These are phyloP conservation scores for Fomitopsis palustris DNA, from an alignment of 1,284 basidiomycete genomes.

Conservation along the genomic window DNA sequence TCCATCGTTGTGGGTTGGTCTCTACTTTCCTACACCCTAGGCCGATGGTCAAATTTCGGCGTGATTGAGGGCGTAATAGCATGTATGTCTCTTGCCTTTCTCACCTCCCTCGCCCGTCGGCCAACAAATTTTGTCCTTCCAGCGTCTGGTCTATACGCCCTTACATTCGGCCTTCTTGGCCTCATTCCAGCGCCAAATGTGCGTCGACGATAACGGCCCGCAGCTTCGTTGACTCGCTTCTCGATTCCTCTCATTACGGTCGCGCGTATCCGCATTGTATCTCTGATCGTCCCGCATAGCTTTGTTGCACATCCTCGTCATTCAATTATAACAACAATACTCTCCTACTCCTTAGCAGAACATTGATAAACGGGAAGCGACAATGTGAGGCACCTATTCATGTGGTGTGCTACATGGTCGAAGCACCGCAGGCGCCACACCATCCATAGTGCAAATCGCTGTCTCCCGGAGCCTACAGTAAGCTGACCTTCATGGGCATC, in stretches of 20 bases:
- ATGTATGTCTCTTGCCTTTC: slow-evolving; percentile 37
- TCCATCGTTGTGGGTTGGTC: slow-evolving; percentile 71
- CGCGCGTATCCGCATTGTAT: not conserved
- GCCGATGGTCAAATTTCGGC: slow-evolving; percentile 61
- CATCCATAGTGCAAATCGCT: too few relatives aligned
- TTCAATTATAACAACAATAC: not conserved
- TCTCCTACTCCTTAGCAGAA: not conserved
- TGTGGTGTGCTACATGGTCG: not conserved
- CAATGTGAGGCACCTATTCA: not conserved
- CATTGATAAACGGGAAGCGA: too few relatives aligned
- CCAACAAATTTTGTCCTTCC: too few relatives aligned
- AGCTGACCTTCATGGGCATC: slow-evolving; percentile 8
- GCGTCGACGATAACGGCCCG: slow-evolving; percentile 16
- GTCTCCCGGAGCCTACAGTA: not conserved
- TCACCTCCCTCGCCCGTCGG: not conserved
- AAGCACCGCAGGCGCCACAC: too few relatives aligned
- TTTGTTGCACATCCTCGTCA: not conserved
- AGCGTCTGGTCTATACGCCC: slow-evolving; percentile 66
- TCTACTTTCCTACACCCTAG: slow-evolving; percentile 55
- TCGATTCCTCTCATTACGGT: not conserved
- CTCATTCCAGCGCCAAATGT: slow-evolving; percentile 56
- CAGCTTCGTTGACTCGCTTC: not conserved
- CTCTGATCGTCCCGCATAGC: not conserved
- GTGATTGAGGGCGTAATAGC: slow-evolving; percentile 59
- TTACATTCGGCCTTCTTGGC: slow-evolving; percentile 67